Conservation (phyloP, 192 early-diverging fungal genomes). For the Backusella sp. region DNA sequence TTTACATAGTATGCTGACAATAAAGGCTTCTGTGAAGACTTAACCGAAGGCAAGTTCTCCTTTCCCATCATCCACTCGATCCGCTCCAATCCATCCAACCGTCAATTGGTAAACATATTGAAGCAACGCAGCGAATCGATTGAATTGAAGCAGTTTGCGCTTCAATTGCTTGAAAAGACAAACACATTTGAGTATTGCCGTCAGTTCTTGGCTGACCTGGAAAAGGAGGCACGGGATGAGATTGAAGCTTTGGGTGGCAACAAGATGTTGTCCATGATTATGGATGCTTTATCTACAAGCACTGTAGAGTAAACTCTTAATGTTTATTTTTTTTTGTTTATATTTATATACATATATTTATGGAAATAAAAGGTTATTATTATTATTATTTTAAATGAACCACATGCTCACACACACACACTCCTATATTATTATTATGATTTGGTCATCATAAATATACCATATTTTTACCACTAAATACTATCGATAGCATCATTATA, state of each 20-base stretch:
- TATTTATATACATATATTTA: too few species aligned
- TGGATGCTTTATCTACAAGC: conserved; percentile 23
- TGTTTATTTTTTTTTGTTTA: too few species aligned
- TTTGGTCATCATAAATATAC: too few species aligned
- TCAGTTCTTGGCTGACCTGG: conserved; percentile 60
- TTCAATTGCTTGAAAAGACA: conserved; percentile 76
- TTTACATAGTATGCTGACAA: conserved; percentile 74
- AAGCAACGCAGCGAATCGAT: conserved; percentile 79
- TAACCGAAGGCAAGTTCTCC: conserved; percentile 99
- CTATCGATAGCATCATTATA: too few species aligned
- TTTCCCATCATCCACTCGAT: conserved; percentile 94
- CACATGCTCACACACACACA: too few species aligned
- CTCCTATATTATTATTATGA: too few species aligned
- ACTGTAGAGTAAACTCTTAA: not conserved
- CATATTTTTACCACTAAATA: too few species aligned
- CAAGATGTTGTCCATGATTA: conserved; percentile 57
- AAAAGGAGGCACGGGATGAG: conserved; percentile 59
- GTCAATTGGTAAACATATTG: conserved; percentile 84
- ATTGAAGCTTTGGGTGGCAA: conserved; percentile 83
- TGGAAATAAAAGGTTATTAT: too few species aligned
- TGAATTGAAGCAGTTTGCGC: conserved; percentile 86
- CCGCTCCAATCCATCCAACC: conserved; percentile 51
- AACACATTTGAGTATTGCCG: conserved; percentile 81
- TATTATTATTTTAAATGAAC: too few species aligned
- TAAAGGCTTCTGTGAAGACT: conserved; percentile 98